Evolutionary conservation across 805 yeast species (phyloP).

Genomic region (Ogataea minuta): DNA sequence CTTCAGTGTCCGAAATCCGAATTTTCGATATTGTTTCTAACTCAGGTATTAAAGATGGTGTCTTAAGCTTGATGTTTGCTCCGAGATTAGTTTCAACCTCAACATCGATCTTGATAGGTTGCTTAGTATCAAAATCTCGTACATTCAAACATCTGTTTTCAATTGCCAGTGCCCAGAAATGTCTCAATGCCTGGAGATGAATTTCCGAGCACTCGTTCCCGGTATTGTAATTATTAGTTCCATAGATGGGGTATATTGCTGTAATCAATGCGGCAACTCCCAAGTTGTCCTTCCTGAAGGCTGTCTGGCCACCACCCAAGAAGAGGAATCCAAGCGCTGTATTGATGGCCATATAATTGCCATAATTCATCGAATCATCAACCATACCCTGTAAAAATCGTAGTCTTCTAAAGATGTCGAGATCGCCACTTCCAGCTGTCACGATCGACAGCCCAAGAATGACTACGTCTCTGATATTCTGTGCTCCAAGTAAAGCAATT

Average conservation of each 20-base stretch:
- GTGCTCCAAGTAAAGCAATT: slow-evolving; percentile 52
- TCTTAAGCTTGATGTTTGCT: slow-evolving; percentile 28
- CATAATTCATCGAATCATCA: slow-evolving; percentile 45
- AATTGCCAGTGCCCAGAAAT: slow-evolving; percentile 85
- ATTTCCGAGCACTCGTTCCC: slow-evolving; percentile 45
- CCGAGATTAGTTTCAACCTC: slow-evolving; percentile 39
- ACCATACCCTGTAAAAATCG: slow-evolving; percentile 65
- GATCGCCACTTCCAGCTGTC: slow-evolving; percentile 91
- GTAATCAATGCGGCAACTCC: slow-evolving; percentile 69
- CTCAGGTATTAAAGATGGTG: slow-evolving; percentile 75
- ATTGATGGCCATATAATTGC: slow-evolving; percentile 73
- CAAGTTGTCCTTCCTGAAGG: slow-evolving; percentile 60
- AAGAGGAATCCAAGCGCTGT: slow-evolving; percentile 85
- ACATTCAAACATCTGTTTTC: slow-evolving; percentile 79
- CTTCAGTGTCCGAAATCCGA: slow-evolving; percentile 37
- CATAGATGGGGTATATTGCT: slow-evolving; percentile 74
- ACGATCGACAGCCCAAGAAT: slow-evolving; percentile 66
- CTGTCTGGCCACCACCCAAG: slow-evolving; percentile 90
- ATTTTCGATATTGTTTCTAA: slow-evolving; percentile 48
- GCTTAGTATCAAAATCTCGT: slow-evolving; percentile 62
- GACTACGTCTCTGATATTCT: slow-evolving; percentile 55
- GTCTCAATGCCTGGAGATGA: slow-evolving; percentile 80
- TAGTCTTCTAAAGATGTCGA: slow-evolving; percentile 70
- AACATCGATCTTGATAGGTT: slow-evolving; percentile 49
- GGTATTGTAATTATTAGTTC: slow-evolving; percentile 12